Base-by-base conservation (phyloP, 2,329 filamentous ascomycete species). In the Alternaria sp. region DNA sequence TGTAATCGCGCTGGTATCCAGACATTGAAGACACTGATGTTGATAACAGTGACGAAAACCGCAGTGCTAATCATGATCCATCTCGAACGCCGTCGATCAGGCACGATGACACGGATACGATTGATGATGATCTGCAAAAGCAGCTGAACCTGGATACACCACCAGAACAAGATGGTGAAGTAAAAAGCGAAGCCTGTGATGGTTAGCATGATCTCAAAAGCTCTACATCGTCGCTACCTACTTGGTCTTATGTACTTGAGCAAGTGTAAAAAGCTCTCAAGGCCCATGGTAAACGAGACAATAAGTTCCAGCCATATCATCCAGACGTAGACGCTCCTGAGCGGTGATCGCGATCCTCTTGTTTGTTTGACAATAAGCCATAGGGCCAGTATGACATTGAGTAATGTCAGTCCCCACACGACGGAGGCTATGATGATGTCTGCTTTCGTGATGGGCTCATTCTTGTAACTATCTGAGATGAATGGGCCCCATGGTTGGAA, bases 241-340 rank as follows among this genome's bases (percentile, higher is more conserved):
- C 79, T 80, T 8, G 77, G 77, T 51, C 60, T 73, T 25, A 81
- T 76, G 6, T 63, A 36, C 47, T 79, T 77, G 52, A 75, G 23
- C 4, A 81, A 51, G 63, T 79, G 77, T 51, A 81, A 26, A 59
- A 67, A 81, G 62, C 76, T 76, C 49, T 84, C 77, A 23, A 83
- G 62, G 6, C 77, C 80, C 73, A 85, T 85, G 9, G 76, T 65
- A 11, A 83, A 72, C 11, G 80, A 84, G 4, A 81, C 81, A 1
- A 77, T 2, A 4, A 85, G 76, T 67, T 85, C 84, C 26, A 80
- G 55, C 84, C 83, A 85, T 57, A 85, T 80, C 81, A 85, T 81
- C 76, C 81, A 82, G 0, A 85, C 76, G 62, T 85, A 85, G 1
- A 78, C 72, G 63, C 82, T 83, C 13, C 70, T 64, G 23, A 76